Evolutionary conservation across 352 stramenopile genomes (phyloP).

Genomic region (Pythium rhizo-oryzae): DNA sequence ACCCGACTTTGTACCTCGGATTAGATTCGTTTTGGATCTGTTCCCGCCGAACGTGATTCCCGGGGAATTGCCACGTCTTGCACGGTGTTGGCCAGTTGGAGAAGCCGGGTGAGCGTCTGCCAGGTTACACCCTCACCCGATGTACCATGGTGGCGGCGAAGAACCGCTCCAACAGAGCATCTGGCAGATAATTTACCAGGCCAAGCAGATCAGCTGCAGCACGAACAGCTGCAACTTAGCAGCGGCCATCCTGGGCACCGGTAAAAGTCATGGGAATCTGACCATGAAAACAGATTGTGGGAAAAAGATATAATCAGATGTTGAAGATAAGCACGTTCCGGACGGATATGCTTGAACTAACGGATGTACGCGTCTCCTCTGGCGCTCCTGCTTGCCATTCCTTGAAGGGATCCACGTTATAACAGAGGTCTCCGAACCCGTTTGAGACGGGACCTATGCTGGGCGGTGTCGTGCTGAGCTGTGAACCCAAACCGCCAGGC

Average conservation of each 20-base stretch:
- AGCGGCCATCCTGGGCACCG: neutral
- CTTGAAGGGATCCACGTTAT: slow-evolving; percentile 8
- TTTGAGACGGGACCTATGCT: slow-evolving; percentile 3
- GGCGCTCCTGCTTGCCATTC: slow-evolving; percentile 5
- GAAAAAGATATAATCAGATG: slow-evolving; percentile 3
- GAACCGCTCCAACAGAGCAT: slow-evolving; percentile 9
- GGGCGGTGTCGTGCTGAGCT: neutral
- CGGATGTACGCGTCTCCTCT: neutral
- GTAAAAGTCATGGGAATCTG: neutral
- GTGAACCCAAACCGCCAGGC: slow-evolving; percentile 1
- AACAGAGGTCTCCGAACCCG: slow-evolving; percentile 3
- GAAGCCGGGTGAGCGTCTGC: slow-evolving; percentile 8
- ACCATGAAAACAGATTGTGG: neutral
- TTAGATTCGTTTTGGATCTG: slow-evolving; percentile 12
- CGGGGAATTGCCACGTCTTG: neutral
- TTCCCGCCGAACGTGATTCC: slow-evolving; percentile 9
- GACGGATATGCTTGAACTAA: slow-evolving; percentile 2
- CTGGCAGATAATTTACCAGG: slow-evolving; percentile 3
- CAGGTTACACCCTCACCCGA: slow-evolving; percentile 3
- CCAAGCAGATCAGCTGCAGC: slow-evolving; percentile 7
- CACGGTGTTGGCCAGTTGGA: slow-evolving; percentile 8
- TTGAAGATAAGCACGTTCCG: neutral
- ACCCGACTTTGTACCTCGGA: no score
- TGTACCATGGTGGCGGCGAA: neutral
- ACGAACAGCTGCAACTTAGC: slow-evolving; percentile 9